A percentile compares a stretch with the other conserved stretches of the same genome.
Conservation (phyloP, 2,329 filamentous ascomycete species). For the Stachybotrys echinatus region DNA sequence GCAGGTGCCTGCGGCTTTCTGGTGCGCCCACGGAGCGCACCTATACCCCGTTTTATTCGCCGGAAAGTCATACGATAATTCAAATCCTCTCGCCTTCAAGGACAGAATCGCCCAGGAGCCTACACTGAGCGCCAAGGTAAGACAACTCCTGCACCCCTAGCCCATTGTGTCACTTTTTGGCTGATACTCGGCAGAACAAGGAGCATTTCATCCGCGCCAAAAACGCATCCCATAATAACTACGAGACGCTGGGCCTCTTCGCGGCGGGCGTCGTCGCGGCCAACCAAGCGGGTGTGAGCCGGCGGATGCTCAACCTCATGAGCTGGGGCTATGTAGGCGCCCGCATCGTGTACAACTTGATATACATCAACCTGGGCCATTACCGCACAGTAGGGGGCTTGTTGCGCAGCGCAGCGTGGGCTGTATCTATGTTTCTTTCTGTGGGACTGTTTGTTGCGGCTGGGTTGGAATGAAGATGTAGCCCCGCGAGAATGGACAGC, state of each 20-base stretch:
- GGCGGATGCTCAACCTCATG: conserved; percentile 32
- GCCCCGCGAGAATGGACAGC: too few species aligned
- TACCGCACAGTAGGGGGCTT: not conserved
- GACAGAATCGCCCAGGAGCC: not conserved
- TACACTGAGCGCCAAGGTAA: not conserved
- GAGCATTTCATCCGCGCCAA: conserved; percentile 50
- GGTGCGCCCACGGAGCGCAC: not conserved
- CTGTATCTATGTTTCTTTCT: not conserved
- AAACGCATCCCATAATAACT: conserved; percentile 37
- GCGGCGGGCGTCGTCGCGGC: conserved; percentile 38
- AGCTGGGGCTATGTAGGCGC: conserved; percentile 31
- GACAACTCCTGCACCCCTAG: not conserved
- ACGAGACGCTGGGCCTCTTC: conserved; percentile 39
- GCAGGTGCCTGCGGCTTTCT: not conserved
- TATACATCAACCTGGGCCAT: conserved; percentile 32
- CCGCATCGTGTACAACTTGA: conserved; percentile 33
- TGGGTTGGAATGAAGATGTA: not conserved
- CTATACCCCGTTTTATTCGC: not conserved
- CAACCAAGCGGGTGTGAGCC: conserved; percentile 35
- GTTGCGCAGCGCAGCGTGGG: not conserved
- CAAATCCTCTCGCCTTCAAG: not conserved
- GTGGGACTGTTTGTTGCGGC: not conserved
- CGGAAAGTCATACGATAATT: not conserved
- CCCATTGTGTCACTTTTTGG: not conserved
- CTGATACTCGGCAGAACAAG: conserved; percentile 34